phyloP scores from a whole-genome alignment of 441 rosid species.

The Erysimum cheiri region DNA sequence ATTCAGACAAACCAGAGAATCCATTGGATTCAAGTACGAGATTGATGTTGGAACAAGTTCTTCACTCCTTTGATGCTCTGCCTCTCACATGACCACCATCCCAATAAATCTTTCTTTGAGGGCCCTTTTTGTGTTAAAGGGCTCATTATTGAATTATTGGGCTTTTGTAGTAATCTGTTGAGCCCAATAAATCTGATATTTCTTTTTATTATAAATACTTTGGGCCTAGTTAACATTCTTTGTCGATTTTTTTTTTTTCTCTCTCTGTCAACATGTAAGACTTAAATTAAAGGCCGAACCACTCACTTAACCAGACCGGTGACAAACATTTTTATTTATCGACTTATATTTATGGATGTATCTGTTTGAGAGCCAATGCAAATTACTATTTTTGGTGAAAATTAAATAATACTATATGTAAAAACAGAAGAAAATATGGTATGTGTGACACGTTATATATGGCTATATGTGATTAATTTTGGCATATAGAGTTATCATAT shows the following conservation, averaged over 20 bases:
- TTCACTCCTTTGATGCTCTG: constrained; percentile 73
- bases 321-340: neutral
- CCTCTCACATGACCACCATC: constrained; percentile 18
- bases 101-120: neutral
- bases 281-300: neutral
- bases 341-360: neutral
- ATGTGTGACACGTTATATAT: constrained; percentile 2
- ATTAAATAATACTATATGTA: constrained; percentile 18
- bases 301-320: no score
- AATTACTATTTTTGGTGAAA: neutral
- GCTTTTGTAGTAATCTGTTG: constrained; percentile 2
- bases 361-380: neutral
- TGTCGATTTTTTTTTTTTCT: neutral
- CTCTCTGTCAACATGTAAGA: neutral
- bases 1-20: constrained; percentile 71
- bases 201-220: neutral
- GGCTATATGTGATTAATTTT: constrained; percentile 31
- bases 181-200: constrained; percentile 11
- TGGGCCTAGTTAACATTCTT: neutral
- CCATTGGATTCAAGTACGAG: constrained; percentile 68
- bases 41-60: constrained; percentile 68
- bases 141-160: constrained; percentile 3
- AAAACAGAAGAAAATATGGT: neutral
- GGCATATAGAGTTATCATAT: constrained; percentile 21
- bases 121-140: neutral